Base-by-base conservation (phyloP, 805 yeast species). In the Barnettozyma vustinii region DNA sequence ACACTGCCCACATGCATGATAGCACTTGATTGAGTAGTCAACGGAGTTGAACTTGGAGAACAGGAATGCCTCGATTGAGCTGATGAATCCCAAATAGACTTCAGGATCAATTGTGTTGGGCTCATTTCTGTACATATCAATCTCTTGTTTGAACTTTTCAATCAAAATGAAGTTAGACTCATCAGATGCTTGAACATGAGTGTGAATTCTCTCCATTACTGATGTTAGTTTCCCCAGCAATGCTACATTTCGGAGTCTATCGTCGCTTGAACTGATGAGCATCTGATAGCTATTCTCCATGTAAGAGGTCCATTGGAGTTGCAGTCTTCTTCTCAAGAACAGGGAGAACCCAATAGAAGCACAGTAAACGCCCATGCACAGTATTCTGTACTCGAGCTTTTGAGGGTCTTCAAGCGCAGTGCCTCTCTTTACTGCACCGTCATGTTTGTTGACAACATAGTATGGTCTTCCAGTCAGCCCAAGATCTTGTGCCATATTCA, bases 401-500 rank as follows among this genome's bases (percentile, higher is more conserved):
- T 65, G 64, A 1, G 73, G 64, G 48, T 73, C 74, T 18, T 67
- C 71, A 19, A 65, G 51, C 1, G 65, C 60, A 6, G 70, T 68
- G 0, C 76, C 72, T 19, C 71, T 66, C 39, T 69, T 70, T 25
- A 72, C 66, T 3, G 69, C 60, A 1, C 73, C 72, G 50, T 73
- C 76, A 30, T 63, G 65, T 50, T 64, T 68, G 46, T 65, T 68
- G 45, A 66, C 72, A 51, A 67, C 73, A 60, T 59, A 73, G 56
- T 62, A 71, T 16, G 79, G 73, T 41, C 78, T 60, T 25, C 84
- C 79, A 21, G 80, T 79, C 5, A 89, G 73, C 0, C 96, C 96
- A 47, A 90, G 66, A 62, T 90, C 97, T 56, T 80, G 84, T 2
- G 86, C 75, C 65, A 90, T 71, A 4, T 84, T 72, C 13, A 83